Conservation (phyloP, 176 grass and related monocot genomes). For the Microstegium vimineum region DNA sequence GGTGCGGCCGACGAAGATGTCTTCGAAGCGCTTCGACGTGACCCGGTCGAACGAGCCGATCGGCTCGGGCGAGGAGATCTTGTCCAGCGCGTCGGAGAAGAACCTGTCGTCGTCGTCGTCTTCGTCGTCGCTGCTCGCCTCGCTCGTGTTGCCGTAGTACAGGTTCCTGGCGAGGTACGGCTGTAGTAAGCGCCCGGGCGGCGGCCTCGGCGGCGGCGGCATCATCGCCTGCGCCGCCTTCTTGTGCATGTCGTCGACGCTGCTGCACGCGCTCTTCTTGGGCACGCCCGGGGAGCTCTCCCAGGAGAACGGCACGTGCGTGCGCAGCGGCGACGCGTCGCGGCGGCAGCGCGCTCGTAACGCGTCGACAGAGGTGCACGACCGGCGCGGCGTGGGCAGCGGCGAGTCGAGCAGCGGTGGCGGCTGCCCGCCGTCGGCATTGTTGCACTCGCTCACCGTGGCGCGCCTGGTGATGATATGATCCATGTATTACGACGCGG, state of each 20-base stretch:
- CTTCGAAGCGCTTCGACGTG: constrained; percentile 57
- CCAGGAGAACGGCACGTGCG: constrained; percentile 83
- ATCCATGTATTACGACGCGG: constrained; percentile 11
- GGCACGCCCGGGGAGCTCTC: constrained; percentile 88
- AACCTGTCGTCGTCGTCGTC: constrained; percentile 41
- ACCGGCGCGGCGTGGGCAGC: constrained; percentile 69
- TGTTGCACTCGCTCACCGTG: constrained; percentile 18
- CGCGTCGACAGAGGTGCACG: constrained; percentile 38
- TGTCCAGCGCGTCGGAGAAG: constrained; percentile 72
- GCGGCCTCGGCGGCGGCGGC: constrained; percentile 51
- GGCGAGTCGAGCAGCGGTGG: constrained; percentile 69
- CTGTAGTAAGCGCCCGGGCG: constrained; percentile 44
- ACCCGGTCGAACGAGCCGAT: constrained; percentile 61
- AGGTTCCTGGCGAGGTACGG: constrained; percentile 8
- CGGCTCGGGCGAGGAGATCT: constrained; percentile 56
- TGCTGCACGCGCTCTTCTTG: constrained; percentile 31
- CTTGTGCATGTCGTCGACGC: constrained; percentile 4
- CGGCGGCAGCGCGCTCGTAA: constrained; percentile 27
- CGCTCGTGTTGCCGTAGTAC: constrained; percentile 40
- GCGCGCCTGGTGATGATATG: constrained; percentile 37
- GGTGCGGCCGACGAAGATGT: constrained; percentile 44
- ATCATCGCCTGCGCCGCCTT: constrained; percentile 18
- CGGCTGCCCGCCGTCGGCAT: not conserved
- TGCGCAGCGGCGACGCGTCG: constrained; percentile 43
- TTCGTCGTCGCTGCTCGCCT: constrained; percentile 53